Evolutionary conservation across 148 eudicot species (phyloP).

Genomic region (Fagopyrum homotropicum): DNA sequence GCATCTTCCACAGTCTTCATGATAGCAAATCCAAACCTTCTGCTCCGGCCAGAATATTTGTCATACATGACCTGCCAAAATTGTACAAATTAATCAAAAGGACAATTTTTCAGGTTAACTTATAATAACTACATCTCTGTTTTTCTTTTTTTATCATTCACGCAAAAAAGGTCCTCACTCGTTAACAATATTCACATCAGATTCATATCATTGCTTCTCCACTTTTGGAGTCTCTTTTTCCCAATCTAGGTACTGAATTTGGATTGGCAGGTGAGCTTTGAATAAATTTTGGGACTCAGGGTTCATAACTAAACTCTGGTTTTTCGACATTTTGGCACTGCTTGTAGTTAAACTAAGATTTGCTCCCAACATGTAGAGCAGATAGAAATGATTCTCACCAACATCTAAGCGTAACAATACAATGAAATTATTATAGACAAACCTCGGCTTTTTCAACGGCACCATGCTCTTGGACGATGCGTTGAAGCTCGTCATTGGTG

Average conservation of each 20-base stretch:
- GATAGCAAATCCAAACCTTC: conserved; percentile 81
- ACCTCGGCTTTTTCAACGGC: conserved; percentile 63
- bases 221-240: neutral
- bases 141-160: neutral
- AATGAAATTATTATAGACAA: conserved; percentile 14
- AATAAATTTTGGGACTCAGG: neutral
- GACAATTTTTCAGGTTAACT: neutral
- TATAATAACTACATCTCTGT: neutral
- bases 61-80: conserved; percentile 74
- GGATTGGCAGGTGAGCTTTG: neutral
- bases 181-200: neutral
- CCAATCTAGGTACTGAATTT: neutral
- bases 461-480: conserved; percentile 55
- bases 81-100: neutral
- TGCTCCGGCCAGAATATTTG: conserved; percentile 75
- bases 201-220: neutral
- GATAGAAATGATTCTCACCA: neutral
- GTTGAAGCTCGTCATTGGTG: conserved; percentile 44
- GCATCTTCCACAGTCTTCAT: conserved; percentile 97
- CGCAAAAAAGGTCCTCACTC: neutral
- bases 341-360: too few relatives aligned
- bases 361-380: neutral
- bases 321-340: too few relatives aligned
- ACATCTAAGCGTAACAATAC: neutral
- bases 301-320: neutral